Evolutionary conservation across 148 eudicot genomes (phyloP).

Genomic region (Rheum nobile): DNA sequence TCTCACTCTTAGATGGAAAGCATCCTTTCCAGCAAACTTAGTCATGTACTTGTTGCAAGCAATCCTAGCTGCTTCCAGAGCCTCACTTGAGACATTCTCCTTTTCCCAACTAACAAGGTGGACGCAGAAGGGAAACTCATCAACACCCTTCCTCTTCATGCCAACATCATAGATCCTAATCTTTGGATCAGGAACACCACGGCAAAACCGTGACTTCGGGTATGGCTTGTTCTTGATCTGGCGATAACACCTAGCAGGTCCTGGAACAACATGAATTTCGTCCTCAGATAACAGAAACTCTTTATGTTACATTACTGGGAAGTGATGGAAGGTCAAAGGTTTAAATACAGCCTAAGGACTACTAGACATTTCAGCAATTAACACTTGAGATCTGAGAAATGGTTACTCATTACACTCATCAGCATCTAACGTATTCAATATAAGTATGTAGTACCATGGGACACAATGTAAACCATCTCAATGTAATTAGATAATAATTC

Average conservation of each 20-base stretch:
- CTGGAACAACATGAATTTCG: constrained; percentile 7
- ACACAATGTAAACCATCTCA: too few species aligned
- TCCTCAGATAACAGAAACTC: neutral
- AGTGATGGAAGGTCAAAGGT: too few species aligned
- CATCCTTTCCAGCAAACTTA: constrained; percentile 52
- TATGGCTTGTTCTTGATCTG: constrained; percentile 45
- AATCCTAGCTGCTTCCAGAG: constrained; percentile 34
- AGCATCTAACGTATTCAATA: too few species aligned
- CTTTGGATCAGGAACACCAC: constrained; percentile 38
- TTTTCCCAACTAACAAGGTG: constrained; percentile 47
- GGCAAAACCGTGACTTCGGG: constrained; percentile 37
- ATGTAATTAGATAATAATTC: too few species aligned
- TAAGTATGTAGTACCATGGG: too few species aligned
- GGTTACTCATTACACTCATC: neutral
- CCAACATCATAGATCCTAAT: constrained; percentile 29
- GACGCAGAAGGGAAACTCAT: constrained; percentile 14
- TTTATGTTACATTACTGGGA: too few species aligned
- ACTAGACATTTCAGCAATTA: neutral
- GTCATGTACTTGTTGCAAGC: constrained; percentile 57
- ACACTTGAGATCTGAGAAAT: neutral
- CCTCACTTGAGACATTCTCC: constrained; percentile 40
- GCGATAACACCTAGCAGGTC: constrained; percentile 38
- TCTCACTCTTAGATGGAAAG: constrained; percentile 49
- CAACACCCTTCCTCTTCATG: constrained; percentile 14
- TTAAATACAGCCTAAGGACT: too few species aligned